phyloP scores from a whole-genome alignment of 2,329 filamentous ascomycete genomes.

The Alternaria tenuissima region DNA sequence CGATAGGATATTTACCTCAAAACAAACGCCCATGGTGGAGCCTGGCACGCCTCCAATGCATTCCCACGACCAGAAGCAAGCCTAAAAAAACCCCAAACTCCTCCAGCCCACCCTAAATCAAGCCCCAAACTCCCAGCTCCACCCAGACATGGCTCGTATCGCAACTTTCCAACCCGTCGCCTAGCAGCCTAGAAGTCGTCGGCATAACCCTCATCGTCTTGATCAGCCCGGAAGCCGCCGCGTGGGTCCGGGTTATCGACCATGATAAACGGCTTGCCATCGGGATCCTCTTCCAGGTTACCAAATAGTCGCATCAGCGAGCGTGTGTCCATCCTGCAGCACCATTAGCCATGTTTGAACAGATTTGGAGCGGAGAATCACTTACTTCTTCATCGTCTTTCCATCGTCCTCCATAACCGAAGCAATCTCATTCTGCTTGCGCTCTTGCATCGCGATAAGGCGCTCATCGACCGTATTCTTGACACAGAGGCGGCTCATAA shows the following conservation, averaged over 20 bases:
- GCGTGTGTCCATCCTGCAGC: constrained; percentile 39
- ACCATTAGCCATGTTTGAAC: constrained; percentile 7
- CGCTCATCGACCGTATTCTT: constrained; percentile 66
- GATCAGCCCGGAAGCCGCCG: constrained; percentile 43
- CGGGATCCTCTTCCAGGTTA: constrained; percentile 47
- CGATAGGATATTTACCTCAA: neutral
- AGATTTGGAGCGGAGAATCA: neutral
- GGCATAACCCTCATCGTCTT: constrained; percentile 44
- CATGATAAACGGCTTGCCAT: constrained; percentile 54
- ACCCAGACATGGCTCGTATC: too few species aligned
- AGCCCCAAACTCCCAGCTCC: neutral
- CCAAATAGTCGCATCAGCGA: constrained; percentile 60
- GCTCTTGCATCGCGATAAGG: constrained; percentile 63
- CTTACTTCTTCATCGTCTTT: constrained; percentile 39
- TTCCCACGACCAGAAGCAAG: neutral
- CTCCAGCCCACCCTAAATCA: neutral
- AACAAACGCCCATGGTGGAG: neutral
- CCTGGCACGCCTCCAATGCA: neutral
- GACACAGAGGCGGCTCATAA: constrained; percentile 66
- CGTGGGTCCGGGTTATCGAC: constrained; percentile 44
- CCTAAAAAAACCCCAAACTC: neutral
- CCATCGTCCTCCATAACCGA: constrained; percentile 54
- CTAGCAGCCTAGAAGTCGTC: constrained; percentile 32
- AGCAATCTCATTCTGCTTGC: constrained; percentile 60
- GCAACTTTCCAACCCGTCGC: neutral